Base-by-base conservation (phyloP, 306 rosid species). In the Gastrolobium bilobum region DNA sequence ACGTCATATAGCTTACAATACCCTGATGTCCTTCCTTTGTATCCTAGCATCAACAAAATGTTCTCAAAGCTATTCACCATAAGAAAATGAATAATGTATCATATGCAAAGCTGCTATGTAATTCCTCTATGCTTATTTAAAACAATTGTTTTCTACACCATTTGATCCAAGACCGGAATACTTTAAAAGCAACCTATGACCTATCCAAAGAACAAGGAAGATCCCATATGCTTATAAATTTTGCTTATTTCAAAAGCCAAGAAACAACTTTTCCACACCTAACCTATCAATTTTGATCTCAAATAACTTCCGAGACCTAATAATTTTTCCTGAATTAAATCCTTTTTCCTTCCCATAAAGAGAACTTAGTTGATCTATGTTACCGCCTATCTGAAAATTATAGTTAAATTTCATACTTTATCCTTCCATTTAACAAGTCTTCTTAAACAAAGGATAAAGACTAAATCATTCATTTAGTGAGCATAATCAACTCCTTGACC, bases 341-440 rank as follows among this genome's bases (percentile, higher is more conserved):
- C 51, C 9, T 53, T 20, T 71, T 56, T n/a, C 46, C 40, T 74
- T 44, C 48, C 48, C 14, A 61, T 10, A 10, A 61, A 75, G 11
- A 34, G 39, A 60, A 4, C 71, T 60, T 9, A 9, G 71, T 75
- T 74, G 10, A 70, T 73, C 7, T 34, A 51, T 33, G 35, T 59
- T 46, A 60, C 38, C 54, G 6, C 40, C n/a, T 10, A 50, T 60
- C 20, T 33, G 9, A 31, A 61, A 61, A 35, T 13, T 35, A 13
- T 4, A 46, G 73, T 44, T 10, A 4, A 43, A 43, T 15, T 20
- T 26, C 38, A 66, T 13, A 44, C 37, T 52, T 46, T 2, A n/a
- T 4, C 7, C 50, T 34, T 29, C 53, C 4, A 20, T 65, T 65
- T 15, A 4, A 58, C 5, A n/a, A 43, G 67, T 6, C 67, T 35